Base-by-base conservation (phyloP, 2,329 filamentous ascomycete species). In the Colletotrichum orchidophilum region DNA sequence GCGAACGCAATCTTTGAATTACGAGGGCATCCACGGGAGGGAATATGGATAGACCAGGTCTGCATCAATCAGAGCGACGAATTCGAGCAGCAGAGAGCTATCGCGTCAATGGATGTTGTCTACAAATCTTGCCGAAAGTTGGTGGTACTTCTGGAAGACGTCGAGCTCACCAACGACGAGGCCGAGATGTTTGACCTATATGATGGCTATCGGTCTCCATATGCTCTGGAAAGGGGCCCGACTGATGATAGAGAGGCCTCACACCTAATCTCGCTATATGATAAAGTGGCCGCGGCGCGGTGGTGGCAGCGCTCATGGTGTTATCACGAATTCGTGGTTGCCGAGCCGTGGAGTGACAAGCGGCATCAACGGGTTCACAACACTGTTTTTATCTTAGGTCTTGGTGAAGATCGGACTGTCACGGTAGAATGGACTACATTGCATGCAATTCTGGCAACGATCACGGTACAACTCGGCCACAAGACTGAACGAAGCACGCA, bases 21-120 rank as follows among this genome's bases (percentile, higher is more conserved):
- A 29, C 52, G 65, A 24, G 59, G 59, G 1, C 33, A 63, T 33
- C 12, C 21, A 12, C 50, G 50, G n/a, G 65, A 68, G 7, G 65
- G 65, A 5, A 27, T 70, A 1, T 83, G 81, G 81, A 80, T 81
- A 4, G 81, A 83, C 58, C 81, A 83, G 73, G 74, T 83, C 46
- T 83, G 81, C 70, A 83, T 83, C 66, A 80, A 83, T 63, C 81
- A 83, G 72, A 73, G 76, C 6, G 77, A 83, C 58, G 74, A 81
- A n/a, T 70, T 68, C 1, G 81, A 83, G 70, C 65, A 70, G 26
- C 66, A 68, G 39, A 52, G 39, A 11, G 39, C 65, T 7, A 68
- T 68, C 7, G 65, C 65, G 7, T 68, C 50, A 18, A 68, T 68
- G 65, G 65, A 63, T 11, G 52, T 63, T 1, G n/a, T 68, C 27